These are phyloP conservation scores for Saraca asoca DNA, from an alignment of 331 rosid genomes.

Conservation along the genomic window DNA sequence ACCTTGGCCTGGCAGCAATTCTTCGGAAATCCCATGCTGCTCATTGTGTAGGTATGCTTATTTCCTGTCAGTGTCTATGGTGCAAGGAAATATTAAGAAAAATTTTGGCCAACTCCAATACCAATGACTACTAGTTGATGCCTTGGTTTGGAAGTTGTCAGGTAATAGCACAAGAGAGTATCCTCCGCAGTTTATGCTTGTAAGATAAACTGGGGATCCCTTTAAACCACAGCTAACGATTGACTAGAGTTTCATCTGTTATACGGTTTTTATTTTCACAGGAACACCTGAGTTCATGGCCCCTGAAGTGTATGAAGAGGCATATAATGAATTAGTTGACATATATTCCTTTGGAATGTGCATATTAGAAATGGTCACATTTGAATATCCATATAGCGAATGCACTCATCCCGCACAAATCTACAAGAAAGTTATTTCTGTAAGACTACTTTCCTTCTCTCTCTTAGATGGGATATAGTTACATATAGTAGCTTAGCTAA, in stretches of 20 bases:
- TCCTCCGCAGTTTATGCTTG: slow-evolving; percentile 11
- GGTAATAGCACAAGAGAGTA: slow-evolving; percentile 15
- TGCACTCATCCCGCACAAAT: slow-evolving; percentile 94
- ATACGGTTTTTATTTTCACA: slow-evolving; percentile 27
- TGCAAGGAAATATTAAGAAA: background rate
- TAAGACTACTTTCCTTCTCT: slow-evolving; percentile 57
- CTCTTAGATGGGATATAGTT: slow-evolving; percentile 15
- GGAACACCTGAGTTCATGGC: slow-evolving; percentile 99
- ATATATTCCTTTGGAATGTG: slow-evolving; percentile 99
- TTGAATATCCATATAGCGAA: slow-evolving; percentile 96
- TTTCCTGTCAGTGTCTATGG: slow-evolving; percentile 1
- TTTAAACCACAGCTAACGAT: slow-evolving; percentile 21
- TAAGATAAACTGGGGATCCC: slow-evolving; percentile 26
- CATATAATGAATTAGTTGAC: slow-evolving; percentile 90
- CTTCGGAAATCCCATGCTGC: slow-evolving; percentile 89
- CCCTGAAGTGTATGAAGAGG: slow-evolving; percentile 97
- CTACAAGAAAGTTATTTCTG: slow-evolving; percentile 96
- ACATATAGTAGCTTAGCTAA: slow-evolving; percentile 24
- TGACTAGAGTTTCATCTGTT: slow-evolving; percentile 29
- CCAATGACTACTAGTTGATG: slow-evolving; percentile 23
- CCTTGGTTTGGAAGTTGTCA: slow-evolving; percentile 23
- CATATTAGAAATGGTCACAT: slow-evolving; percentile 90
- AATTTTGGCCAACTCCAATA: slow-evolving; percentile 14
- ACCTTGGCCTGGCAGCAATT: slow-evolving; percentile 93
- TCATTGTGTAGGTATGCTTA: slow-evolving; percentile 83